Evolutionary conservation across 2,329 filamentous ascomycete genomes (phyloP).

Genomic region (Alternaria brassicae): DNA sequence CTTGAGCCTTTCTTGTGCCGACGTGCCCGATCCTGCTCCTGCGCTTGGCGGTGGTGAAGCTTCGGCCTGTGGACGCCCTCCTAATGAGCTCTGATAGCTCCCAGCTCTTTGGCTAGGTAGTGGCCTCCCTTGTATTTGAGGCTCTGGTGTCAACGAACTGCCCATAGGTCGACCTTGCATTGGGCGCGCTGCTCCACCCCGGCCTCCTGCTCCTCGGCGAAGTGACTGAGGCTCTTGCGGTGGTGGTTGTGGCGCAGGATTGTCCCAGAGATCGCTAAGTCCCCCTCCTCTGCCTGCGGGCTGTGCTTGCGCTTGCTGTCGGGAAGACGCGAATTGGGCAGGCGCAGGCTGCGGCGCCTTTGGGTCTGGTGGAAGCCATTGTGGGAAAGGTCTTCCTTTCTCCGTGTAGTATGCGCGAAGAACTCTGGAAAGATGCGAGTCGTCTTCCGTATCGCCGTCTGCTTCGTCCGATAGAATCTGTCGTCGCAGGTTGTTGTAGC

Average conservation of each 20-base stretch:
- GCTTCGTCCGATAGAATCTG: conserved; percentile 70
- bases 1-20: conserved; percentile 82
- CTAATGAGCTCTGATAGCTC: conserved; percentile 70
- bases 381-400: conserved; percentile 79
- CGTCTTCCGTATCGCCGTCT: conserved; percentile 72
- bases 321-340: conserved; percentile 60
- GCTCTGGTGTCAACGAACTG: conserved; percentile 45
- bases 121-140: conserved; percentile 60
- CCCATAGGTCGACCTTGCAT: conserved; percentile 37
- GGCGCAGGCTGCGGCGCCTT: conserved; percentile 65
- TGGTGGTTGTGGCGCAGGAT: conserved; percentile 47
- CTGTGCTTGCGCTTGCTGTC: conserved; percentile 37
- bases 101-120: conserved; percentile 76
- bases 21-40: conserved; percentile 53
- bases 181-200: conserved; percentile 45
- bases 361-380: conserved; percentile 91
- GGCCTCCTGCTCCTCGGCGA: conserved; percentile 54
- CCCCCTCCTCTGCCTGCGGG: conserved; percentile 52
- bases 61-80: conserved; percentile 46
- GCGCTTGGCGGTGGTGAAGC: conserved; percentile 49
- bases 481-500: conserved; percentile 65
- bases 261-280: conserved; percentile 67
- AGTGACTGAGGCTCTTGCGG: conserved; percentile 53
- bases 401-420: conserved; percentile 92
- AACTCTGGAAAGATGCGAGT: conserved; percentile 93